Evolutionary conservation across 2,329 filamentous ascomycete genomes (phyloP).

Genomic region (Periconia digitata): DNA sequence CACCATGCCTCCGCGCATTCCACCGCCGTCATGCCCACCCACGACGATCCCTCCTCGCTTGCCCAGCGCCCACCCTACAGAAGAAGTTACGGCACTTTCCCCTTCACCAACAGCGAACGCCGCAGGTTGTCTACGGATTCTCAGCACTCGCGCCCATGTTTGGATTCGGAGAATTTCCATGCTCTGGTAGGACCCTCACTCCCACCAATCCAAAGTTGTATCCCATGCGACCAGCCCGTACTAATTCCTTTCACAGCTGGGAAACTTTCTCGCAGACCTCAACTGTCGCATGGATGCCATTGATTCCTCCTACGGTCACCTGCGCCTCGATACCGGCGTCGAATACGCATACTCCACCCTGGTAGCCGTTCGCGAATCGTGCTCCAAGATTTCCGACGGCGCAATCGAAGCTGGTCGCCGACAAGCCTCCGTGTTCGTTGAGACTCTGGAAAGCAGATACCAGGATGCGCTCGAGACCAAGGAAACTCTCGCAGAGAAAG

Average conservation of each 20-base stretch:
- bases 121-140: constrained; percentile 52
- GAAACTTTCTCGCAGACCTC: constrained; percentile 81
- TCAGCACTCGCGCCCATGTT: constrained; percentile 45
- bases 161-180: constrained; percentile 52
- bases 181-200: constrained; percentile 34
- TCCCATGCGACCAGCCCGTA: not conserved
- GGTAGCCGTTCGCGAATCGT: constrained; percentile 82
- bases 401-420: constrained; percentile 84
- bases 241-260: constrained; percentile 57
- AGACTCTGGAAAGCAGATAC: constrained; percentile 86
- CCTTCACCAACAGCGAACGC: constrained; percentile 37
- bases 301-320: constrained; percentile 78
- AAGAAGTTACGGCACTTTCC: constrained; percentile 36
- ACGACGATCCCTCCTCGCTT: constrained; percentile 44
- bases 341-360: constrained; percentile 83
- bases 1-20: constrained; percentile 14
- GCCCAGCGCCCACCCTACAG: constrained; percentile 39
- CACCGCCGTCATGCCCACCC: constrained; percentile 38
- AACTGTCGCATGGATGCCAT: constrained; percentile 85
- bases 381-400: constrained; percentile 86
- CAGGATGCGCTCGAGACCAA: constrained; percentile 82
- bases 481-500: constrained; percentile 89
- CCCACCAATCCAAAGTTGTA: not conserved
- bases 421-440: constrained; percentile 84
- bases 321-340: constrained; percentile 80